Base-by-base conservation (phyloP, 1,284 basidiomycete genomes). In the Anthracocystis walkeri region DNA sequence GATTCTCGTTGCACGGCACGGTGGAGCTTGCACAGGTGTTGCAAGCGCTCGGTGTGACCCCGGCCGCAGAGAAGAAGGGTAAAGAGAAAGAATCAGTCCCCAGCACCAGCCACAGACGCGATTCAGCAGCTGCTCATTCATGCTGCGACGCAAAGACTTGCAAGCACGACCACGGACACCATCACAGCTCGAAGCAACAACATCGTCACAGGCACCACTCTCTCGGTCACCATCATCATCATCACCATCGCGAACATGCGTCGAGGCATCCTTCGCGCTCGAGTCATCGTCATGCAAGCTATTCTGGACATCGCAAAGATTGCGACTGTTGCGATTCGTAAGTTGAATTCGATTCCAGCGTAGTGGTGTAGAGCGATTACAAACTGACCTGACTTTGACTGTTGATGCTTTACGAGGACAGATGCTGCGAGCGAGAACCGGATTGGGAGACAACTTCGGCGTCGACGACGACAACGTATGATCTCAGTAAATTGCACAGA, bases 361-460 rank as follows among this genome's bases (percentile, higher is more conserved):
- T 44, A n/a, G 42, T 14, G 14, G 4, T 44, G 42, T 21, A 42
- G 11, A 42, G 6, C 8, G 41, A 20, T n/a, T 8, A 44, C 16
- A 44, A 21, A 2, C 42, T 44, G 42, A 44, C 11, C 6, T 23
- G 42, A 23, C 42, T 21, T 12, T 21, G 20, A 6, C 16, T 12
- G n/a, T n/a, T 4, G 6, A 7, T 11, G 3, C 20, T 38, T 6
- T 38, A 16, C 35, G 14, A 20, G 6, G 46, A n/a, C 50, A 53
- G 48, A 10, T 64, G 56, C 45, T 58, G 31, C 27, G 50, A 50
- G 20, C 49, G 40, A 8, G 54, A 57, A 5, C 38, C 55, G 25
- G 55, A 68, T 12, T 62, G 58, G 58, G 65, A 68, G n/a, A 62
- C 59, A 11, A 55, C 44, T 16, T 67, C 65, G 2, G 25, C 58